Evolutionary conservation across 441 rosid species (phyloP), one percentile per base, ranked within the genome.

Genomic region (Isatis lusitanica): DNA sequence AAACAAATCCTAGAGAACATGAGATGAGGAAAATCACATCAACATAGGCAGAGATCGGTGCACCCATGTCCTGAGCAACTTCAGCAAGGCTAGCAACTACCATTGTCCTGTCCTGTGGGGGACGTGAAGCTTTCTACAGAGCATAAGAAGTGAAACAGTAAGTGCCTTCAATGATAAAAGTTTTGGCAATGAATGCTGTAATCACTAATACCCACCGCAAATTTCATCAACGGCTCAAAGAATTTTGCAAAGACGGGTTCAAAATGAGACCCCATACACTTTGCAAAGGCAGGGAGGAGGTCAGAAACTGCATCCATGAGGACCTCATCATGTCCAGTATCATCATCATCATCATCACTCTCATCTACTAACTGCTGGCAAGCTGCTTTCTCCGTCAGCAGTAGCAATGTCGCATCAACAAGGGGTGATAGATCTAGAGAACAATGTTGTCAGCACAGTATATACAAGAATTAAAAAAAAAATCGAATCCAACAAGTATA

Each of bases 281-380:
- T 92, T 40, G 99, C 97, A 84, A 96, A 93, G 62, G 97, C 97
- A 18, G 99, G 99, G 81, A 96, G 94, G 71, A 96, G 93, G 78
- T 96, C 99, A 38, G 98, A 93, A 74, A 93, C 97, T 44, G 97
- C 97, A 85, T 96, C 98, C 98, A 96, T 96, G 66, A 96, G 96
- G 73, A 93, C 84, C 81, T 96, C 99, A 65, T 96, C 99, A 79
- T 93, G 99, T 72, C 79, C 90, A 6, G 83, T 35, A 80, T 87
- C 98, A 77, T 85, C 91, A 66, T 85, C 91, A 66, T 91, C 97
- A 56, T 74, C 62, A 76, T 93, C 98, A 78, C 95, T 86, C 47
- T 86, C 98, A 72, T 91, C 80, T 42, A 84, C 90, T 53, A 82
- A 46, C 70, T 86, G 89, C 81, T 92, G 98, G 81, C 97, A 91